Evolutionary conservation across 768 basidiomycete genomes (phyloP), one percentile per base, ranked within the genome.

Genomic region (Trametes villosa): DNA sequence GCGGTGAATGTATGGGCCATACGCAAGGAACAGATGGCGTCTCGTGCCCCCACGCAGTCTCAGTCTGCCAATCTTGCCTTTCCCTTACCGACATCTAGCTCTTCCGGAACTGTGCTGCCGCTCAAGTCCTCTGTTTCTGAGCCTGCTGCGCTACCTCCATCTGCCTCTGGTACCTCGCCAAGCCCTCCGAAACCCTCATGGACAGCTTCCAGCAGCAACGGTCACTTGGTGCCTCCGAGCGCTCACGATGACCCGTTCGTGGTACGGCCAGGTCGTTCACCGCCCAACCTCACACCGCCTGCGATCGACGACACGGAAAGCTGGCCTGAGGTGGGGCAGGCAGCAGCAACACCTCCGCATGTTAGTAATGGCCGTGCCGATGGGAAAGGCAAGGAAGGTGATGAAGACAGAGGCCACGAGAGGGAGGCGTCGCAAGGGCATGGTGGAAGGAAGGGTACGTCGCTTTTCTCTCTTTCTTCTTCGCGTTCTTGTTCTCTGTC

Each of bases 321-420:
- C 58, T 81, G 81, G 81, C 84, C 79, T 38, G 81, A 77, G 60
- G 78, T 76, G 26, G 78, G 80, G 22, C 79, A 76, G 62, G 48
- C 73, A 5, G 49, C 56, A 17, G 41, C 61, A 8, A 54, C 68
- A n/a, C 42, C 67, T 3, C 48, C 59, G 27, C 54, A 56, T 56
- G 54, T 30, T 4, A 57, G 20, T 30, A 38, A 38, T 62, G 17
- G 54, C 38, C 29, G 46, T 20, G 30, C 13, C 46, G 38, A 56
- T 13, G 34, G 50, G 40, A 59, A 68, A 57, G 59, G 22, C 27
- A 69, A 66, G 53, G 65, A 59, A 31, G 55, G 57, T 48, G 62
- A 60, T 20, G 67, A 62, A 50, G 68, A 68, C 24, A 65, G 65
- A 44, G 53, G 52, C 2, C 66, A 68, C 15, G 66, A 64, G 51